Conservation (phyloP, 495 filamentous ascomycete genomes). For the Penicillium malachiteum region DNA sequence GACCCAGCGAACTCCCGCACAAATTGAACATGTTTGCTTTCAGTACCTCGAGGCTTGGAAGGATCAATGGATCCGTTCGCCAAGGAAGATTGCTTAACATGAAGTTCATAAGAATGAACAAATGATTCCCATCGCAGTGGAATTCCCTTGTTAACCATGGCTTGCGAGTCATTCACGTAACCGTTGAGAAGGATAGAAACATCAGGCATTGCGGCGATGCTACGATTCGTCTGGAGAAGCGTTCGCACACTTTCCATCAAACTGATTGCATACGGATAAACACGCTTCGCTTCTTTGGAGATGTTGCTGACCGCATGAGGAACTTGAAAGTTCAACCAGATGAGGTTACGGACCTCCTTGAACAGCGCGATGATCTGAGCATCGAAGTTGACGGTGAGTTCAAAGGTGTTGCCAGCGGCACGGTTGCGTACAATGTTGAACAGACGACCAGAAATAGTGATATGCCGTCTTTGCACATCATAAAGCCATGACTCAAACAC, state of each 20-base stretch:
- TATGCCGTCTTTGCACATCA: conserved; percentile 80
- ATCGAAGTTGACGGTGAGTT: conserved; percentile 94
- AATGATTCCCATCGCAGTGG: conserved; percentile 95
- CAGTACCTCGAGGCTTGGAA: conserved; percentile 55
- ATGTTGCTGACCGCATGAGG: conserved; percentile 92
- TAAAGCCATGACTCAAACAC: conserved; percentile 95
- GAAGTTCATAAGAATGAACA: conserved; percentile 91
- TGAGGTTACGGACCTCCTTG: conserved; percentile 96
- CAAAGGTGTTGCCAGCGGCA: conserved; percentile 78
- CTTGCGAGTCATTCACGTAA: conserved; percentile 84
- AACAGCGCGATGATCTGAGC: conserved; percentile 94
- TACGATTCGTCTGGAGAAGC: conserved; percentile 78
- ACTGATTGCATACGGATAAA: conserved; percentile 96
- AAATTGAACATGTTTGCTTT: conserved; percentile 94
- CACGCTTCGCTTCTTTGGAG: conserved; percentile 93
- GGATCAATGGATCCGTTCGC: conserved; percentile 60
- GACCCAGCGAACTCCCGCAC: conserved; percentile 86
- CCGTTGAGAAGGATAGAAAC: conserved; percentile 84
- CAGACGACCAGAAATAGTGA: conserved; percentile 85
- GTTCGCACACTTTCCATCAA: conserved; percentile 97
- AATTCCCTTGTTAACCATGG: conserved; percentile 78
- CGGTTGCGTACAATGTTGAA: conserved; percentile 88
- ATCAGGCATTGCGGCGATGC: conserved; percentile 78
- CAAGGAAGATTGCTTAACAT: conserved; percentile 69
- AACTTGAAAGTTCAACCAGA: conserved; percentile 89